Evolutionary conservation across 108 stramenopile species (phyloP), one percentile per base, ranked within the genome.

Genomic region (Nitzschia putrida): DNA sequence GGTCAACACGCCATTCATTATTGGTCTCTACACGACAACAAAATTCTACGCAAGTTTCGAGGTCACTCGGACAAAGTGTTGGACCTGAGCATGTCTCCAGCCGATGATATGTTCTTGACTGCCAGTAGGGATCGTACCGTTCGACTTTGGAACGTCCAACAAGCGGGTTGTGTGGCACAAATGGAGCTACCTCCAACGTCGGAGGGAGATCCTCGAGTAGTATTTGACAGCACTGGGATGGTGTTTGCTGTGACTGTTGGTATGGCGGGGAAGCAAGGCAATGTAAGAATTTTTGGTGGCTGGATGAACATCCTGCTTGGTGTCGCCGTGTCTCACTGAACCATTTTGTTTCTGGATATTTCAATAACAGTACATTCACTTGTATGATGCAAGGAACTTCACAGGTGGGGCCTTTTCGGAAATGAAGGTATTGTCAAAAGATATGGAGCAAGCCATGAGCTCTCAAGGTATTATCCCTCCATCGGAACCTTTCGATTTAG

Each of bases 331-430:
- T 3, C 29, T 34, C 29, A 34, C 29, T 34, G 4, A 34, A 34
- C 29, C 29, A 4, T 34, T 34, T 1, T 4, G 4, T 4, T 4
- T 4, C 29, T 34, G 29, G 29, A 34, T 34, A 4, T 34, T 34
- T 3, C 4, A 4, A 16, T 42, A 49, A 26, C 49, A 88, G 80
- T 72, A 85, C 39, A 78, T 94, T 38, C 87, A 94, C 75, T 70
- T 94, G 44, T 94, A 87, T 59, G 93, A 94, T 66, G 88, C 88
- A 13, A 61, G 93, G 39, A 91, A 94, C 66, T 86, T 83, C 52
- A 63, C 66, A 23, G 84, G 78, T 24, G 92, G 92, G 12, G 88
- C 90, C 1, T 94, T 94, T 67, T 76, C 88, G 8, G 93, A 91
- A 78, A 76, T 91, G 72, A 83, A 89, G 66, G 74, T 89, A 4